These are phyloP conservation scores for Penicillium sp. DNA, from an alignment of 2,329 filamentous ascomycete species.

Conservation along the genomic window DNA sequence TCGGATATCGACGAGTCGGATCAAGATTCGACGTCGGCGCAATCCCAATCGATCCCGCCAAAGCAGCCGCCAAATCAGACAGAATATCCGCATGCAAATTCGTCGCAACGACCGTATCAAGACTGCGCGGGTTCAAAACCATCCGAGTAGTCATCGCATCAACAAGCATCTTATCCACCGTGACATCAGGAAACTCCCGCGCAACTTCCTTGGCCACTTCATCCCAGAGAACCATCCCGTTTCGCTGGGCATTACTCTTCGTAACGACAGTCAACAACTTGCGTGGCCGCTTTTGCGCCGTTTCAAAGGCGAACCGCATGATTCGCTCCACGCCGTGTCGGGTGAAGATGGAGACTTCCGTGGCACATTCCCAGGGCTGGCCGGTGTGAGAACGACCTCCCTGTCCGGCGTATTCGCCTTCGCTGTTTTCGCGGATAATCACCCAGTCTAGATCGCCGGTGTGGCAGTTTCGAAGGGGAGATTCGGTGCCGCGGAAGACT, in stretches of 20 bases:
- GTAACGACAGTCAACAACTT: slow-evolving; percentile 59
- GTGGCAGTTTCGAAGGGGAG: slow-evolving; percentile 50
- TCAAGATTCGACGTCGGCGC: slow-evolving; percentile 65
- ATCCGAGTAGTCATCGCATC: slow-evolving; percentile 62
- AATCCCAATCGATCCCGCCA: slow-evolving; percentile 66
- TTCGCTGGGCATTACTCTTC: slow-evolving; percentile 60
- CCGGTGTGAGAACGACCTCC: slow-evolving; percentile 57
- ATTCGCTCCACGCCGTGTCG: slow-evolving; percentile 54
- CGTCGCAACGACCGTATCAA: slow-evolving; percentile 60
- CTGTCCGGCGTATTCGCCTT: slow-evolving; percentile 61
- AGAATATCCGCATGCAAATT: slow-evolving; percentile 62
- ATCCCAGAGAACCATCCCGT: slow-evolving; percentile 65
- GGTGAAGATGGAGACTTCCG: slow-evolving; percentile 60
- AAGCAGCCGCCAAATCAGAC: slow-evolving; percentile 62
- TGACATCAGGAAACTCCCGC: slow-evolving; percentile 55
- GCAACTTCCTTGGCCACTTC: slow-evolving; percentile 53
- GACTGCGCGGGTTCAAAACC: slow-evolving; percentile 53
- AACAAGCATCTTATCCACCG: slow-evolving; percentile 60
- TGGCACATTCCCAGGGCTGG: slow-evolving; percentile 55
- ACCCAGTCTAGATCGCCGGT: slow-evolving; percentile 61
- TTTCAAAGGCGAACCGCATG: slow-evolving; percentile 59
- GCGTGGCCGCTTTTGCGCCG: slow-evolving; percentile 51
- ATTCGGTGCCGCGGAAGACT: slow-evolving; percentile 55
- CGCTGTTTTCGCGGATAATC: slow-evolving; percentile 61
- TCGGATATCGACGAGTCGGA: slow-evolving; percentile 55